Evolutionary conservation across 2,329 filamentous ascomycete genomes (phyloP), one percentile per base, ranked within the genome.

Genomic region (Sporothrix humicola): DNA sequence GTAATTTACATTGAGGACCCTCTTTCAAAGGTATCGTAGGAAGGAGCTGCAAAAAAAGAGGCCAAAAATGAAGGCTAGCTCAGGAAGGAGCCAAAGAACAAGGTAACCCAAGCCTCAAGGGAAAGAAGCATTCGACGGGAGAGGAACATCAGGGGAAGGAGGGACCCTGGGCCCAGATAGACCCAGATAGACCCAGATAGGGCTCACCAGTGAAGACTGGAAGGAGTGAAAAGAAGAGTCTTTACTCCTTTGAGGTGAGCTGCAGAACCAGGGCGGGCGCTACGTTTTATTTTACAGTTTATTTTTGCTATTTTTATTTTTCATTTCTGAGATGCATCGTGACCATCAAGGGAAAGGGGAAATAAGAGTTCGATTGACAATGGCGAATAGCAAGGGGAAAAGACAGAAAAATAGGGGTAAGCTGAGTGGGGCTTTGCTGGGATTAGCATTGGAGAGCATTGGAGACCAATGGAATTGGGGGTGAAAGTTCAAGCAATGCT

Each of bases 401-500:
- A 31, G 52, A 56, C 52, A 8, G 3, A 10, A 68, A 48, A 68
- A 68, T 68, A 68, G 65, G 65, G 65, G 65, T 68, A 68, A 46
- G 20, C 46, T 52, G 65, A 37, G 65, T 68, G 65, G 65, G 65
- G 50, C 65, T 9, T 23, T n/a, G 13, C 7, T 52, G 46, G 65
- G 65, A 31, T 37, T n/a, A 23, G 52, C 52, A 56, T 56, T 20
- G 17, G 23, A 59, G 31, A 37, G 31, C 31, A n/a, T 56, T 56
- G 58, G 58, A 61, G 58, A 59, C 31, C 31, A 37, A 37, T 37
- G 31, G 31, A 37, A 37, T 37, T 37, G 26, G 56, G 37, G 6
- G n/a, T 63, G 26, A 31, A 17, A 37, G 17, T 56, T 26, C 26
- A 46, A 44, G 61, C 61, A 37, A 44, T 48, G 61, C 59, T 13